phyloP scores from a whole-genome alignment of 305 asterid species.

The Solanum hybrid region DNA sequence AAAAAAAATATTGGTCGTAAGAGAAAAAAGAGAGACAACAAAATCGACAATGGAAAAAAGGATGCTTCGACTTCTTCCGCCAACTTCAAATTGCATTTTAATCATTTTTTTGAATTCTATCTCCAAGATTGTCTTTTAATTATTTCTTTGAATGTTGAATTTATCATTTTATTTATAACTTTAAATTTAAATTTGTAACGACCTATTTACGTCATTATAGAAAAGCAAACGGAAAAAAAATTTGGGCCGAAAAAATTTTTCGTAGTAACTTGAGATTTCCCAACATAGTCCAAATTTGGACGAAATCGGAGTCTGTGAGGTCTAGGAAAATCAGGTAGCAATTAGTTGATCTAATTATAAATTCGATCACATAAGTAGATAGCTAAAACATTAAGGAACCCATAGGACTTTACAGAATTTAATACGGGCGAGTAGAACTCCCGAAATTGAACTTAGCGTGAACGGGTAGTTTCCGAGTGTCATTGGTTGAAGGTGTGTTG shows the following conservation, averaged over 20 bases:
- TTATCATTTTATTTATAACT: neutral
- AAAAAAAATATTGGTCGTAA: neutral
- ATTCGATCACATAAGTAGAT: neutral
- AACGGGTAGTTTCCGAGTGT: neutral
- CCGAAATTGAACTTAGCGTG: neutral
- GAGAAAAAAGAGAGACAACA: neutral
- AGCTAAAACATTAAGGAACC: neutral
- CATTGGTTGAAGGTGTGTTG: neutral
- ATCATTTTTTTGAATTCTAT: neutral
- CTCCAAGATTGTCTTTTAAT: neutral
- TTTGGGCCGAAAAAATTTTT: neutral
- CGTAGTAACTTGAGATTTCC: neutral
- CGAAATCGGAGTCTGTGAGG: neutral
- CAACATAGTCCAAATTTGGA: neutral
- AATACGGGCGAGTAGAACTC: neutral
- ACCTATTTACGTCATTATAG: accelerated
- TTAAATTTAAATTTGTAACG: neutral
- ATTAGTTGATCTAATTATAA: neutral
- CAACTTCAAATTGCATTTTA: neutral
- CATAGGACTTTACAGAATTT: neutral
- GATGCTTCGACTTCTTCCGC: neutral
- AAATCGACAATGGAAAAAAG: neutral
- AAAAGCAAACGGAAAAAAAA: neutral
- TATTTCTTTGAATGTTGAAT: neutral
- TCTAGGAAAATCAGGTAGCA: neutral